A percentile compares a stretch with the other conserved stretches of the same genome.
Conservation (phyloP, 495 filamentous ascomycete genomes). For the Antarctomyces pellizariae region DNA sequence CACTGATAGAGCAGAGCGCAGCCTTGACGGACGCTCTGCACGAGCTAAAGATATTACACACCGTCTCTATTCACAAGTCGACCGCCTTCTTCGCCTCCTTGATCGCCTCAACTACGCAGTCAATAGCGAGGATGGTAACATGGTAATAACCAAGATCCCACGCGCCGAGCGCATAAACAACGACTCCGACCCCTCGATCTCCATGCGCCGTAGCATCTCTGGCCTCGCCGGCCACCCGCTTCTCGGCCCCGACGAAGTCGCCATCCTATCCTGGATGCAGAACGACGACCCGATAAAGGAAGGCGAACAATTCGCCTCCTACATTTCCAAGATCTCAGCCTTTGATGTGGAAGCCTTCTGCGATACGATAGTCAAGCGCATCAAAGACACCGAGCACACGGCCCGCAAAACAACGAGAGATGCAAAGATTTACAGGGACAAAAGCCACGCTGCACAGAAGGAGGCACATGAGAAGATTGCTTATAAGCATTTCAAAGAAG, state of each 20-base stretch:
- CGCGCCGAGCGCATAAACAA: conserved; percentile 32
- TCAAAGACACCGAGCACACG: conserved; percentile 75
- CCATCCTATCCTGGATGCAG: conserved; percentile 57
- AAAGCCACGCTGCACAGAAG: conserved; percentile 56
- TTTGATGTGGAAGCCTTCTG: conserved; percentile 68
- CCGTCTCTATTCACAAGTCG: conserved; percentile 52
- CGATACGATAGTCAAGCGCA: conserved; percentile 59
- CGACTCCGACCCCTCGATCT: conserved; percentile 36
- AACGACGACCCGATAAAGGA: conserved; percentile 40
- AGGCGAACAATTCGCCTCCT: conserved; percentile 43
- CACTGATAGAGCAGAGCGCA: no score
- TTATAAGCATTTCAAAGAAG: conserved; percentile 89
- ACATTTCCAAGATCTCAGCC: conserved; percentile 38
- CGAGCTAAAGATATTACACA: conserved; percentile 65
- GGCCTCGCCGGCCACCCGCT: conserved; percentile 11
- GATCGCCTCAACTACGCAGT: conserved; percentile 69
- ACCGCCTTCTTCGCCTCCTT: conserved; percentile 51
- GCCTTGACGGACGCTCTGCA: conserved; percentile 36
- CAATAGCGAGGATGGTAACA: conserved; percentile 43
- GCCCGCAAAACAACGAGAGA: conserved; percentile 83
- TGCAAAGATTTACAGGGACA: conserved; percentile 65
- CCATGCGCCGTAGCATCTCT: conserved; percentile 25
- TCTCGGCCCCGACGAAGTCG: no score
- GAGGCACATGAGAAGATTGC: conserved; percentile 94
- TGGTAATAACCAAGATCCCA: conserved; percentile 58